Percentiles rank a stretch among this genome's conserved stretches.
phyloP scores from a whole-genome alignment of 2,329 filamentous ascomycete genomes.

The Xylariaceae sp. region DNA sequence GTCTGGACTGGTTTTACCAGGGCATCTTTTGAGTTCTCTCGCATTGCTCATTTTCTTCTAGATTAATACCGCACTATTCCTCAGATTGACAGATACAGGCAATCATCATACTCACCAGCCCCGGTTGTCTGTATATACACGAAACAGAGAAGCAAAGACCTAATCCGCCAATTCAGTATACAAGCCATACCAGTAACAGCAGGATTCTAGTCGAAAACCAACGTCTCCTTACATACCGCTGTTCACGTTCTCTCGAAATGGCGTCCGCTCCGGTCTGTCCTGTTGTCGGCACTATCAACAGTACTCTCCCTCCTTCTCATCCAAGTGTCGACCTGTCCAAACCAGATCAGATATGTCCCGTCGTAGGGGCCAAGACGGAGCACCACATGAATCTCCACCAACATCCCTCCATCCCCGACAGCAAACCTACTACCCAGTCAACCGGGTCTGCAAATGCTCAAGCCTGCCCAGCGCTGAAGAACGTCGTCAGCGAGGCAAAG shows the following conservation, averaged over 20 bases:
- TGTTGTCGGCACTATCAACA: slow-evolving; percentile 41
- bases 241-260: slow-evolving; percentile 23
- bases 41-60: not conserved
- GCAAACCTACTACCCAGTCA: slow-evolving; percentile 21
- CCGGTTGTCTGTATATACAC: no score
- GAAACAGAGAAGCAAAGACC: no score
- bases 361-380: slow-evolving; percentile 41
- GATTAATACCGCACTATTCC: not conserved
- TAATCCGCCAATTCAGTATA: no score
- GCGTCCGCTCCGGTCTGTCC: slow-evolving; percentile 36
- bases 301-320: slow-evolving; percentile 38
- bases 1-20: not conserved
- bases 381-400: slow-evolving; percentile 40
- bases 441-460: slow-evolving; percentile 35
- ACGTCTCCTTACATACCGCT: not conserved
- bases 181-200: no score
- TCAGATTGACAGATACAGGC: no score
- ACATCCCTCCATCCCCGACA: slow-evolving; percentile 36
- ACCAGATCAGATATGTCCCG: slow-evolving; percentile 40
- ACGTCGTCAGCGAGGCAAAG: slow-evolving; percentile 36
- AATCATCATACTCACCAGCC: no score
- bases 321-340: slow-evolving; percentile 40
- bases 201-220: not conserved
- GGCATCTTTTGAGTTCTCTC: no score
- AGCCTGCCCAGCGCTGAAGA: slow-evolving; percentile 37